Base-by-base conservation (phyloP, 2,329 filamentous ascomycete species). In the Byssothecium circinans region DNA sequence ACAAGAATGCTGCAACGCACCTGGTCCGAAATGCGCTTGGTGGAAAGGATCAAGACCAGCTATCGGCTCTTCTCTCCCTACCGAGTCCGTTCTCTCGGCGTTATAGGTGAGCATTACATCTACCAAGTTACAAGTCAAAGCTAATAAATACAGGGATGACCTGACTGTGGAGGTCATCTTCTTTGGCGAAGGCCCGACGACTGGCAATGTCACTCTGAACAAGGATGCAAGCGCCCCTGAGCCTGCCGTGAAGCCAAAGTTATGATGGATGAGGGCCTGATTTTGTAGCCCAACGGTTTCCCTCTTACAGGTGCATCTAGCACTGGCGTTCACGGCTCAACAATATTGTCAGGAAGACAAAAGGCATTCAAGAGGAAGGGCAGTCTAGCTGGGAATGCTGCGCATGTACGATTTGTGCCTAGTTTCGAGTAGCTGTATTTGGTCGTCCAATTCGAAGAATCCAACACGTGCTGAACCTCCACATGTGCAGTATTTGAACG, bases 91-190 rank as follows among this genome's bases (percentile, higher is more conserved):
- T 91, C 66, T 95, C 89, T 23, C 82, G 94, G 64, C 80, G 94
- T 65, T 99, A 97, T 68, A 84, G 92, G 89, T 91, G 78, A 65
- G 79, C 49, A 37, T 15, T 6, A 27, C 22, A 11, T 12, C 25
- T 22, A 30, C 35, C 36, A 14, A n/a, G 23, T 22, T 23, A 8
- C 15, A 18, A 2, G 44, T 32, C 29, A 22, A 45, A 42, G 12
- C 43, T 58, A 47, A 61, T 50, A 51, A 51, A 62, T 62, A 14
- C 39, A 92, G 90, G 58, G 94, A 99, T 68, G 94, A 99, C 68
- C 76, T 99, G 54, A 99, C 94, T 0, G 92, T 99, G 14, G 90
- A 99, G 71, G 94, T 99, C 52, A 95, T 99, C 65, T 99, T 99
- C 80, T 99, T 99, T 63, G 94, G 94, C 50, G 84, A 95, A 59